A percentile compares a stretch with the other conserved stretches of the same genome.
phyloP scores from a whole-genome alignment of 768 basidiomycete genomes.

The Scleroderma citrinum region DNA sequence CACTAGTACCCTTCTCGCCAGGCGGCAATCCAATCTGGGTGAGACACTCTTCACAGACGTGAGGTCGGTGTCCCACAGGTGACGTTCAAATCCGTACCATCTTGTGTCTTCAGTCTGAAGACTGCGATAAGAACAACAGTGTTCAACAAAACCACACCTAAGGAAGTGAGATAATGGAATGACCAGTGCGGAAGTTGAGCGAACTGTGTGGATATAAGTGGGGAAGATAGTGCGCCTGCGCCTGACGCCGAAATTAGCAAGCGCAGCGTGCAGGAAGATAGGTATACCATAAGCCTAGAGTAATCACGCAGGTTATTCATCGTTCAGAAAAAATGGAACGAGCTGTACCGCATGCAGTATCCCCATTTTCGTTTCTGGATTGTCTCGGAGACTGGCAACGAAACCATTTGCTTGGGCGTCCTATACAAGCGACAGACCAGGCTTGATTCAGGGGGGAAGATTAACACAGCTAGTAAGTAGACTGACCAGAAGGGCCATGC shows the following conservation, averaged over 20 bases:
- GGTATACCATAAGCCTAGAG: slow-evolving; percentile 29
- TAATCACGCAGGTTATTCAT: background rate
- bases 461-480: background rate
- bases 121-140: slow-evolving; percentile 44
- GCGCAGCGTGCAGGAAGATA: background rate
- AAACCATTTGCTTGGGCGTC: slow-evolving; percentile 47
- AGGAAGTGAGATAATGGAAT: slow-evolving; percentile 68
- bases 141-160: slow-evolving; percentile 61
- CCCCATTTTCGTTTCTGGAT: slow-evolving; percentile 36
- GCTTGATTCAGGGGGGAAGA: background rate
- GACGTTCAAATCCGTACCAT: slow-evolving; percentile 40
- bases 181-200: slow-evolving; percentile 62
- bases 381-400: slow-evolving; percentile 34
- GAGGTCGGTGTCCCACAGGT: background rate
- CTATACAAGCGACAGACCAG: slow-evolving; percentile 14
- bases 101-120: slow-evolving; percentile 66
- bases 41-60: slow-evolving; percentile 41
- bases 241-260: slow-evolving; percentile 36
- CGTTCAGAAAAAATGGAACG: slow-evolving; percentile 18
- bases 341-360: slow-evolving; percentile 35
- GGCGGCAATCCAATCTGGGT: slow-evolving; percentile 44
- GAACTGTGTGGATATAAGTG: slow-evolving; percentile 80
- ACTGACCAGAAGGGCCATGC: slow-evolving; percentile 41
- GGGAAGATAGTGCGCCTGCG: slow-evolving; percentile 59
- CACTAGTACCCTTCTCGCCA: slow-evolving; percentile 31